A percentile compares a stretch with the other conserved stretches of the same genome.
Conservation (phyloP, 2,329 filamentous ascomycete species). For the Bipolaris gigantea region DNA sequence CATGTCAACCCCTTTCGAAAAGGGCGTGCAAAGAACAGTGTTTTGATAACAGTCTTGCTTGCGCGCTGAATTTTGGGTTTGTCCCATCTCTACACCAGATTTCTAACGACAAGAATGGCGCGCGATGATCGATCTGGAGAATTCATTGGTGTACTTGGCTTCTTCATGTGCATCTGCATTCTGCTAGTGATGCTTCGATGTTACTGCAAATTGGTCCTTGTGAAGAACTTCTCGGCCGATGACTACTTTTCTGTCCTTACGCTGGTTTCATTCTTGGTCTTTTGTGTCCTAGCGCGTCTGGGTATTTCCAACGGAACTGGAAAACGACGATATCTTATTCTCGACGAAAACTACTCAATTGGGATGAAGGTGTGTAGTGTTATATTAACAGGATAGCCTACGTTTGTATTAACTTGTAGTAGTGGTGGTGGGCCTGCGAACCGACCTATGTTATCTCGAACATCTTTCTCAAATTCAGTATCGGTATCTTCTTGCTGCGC, state of each 20-base stretch:
- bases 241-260: constrained; percentile 23
- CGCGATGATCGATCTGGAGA: constrained; percentile 20
- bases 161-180: constrained; percentile 20
- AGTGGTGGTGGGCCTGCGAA: constrained; percentile 25
- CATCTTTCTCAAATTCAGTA: constrained; percentile 15
- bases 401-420: background rate
- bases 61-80: background rate
- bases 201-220: constrained; percentile 21
- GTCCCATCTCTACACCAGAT: background rate
- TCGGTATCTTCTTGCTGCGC: constrained; percentile 19
- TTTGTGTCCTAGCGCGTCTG: constrained; percentile 14
- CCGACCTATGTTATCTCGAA: constrained; percentile 16
- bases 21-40: background rate
- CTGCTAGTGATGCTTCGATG: constrained; percentile 19
- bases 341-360: constrained; percentile 13
- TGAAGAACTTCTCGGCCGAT: constrained; percentile 21
- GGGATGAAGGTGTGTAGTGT: constrained; percentile 18
- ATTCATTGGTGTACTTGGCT: constrained; percentile 19
- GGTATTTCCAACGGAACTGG: constrained; percentile 19
- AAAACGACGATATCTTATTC: constrained; percentile 19
- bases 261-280: constrained; percentile 19
- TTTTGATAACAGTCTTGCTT: background rate
- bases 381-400: background rate
- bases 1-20: constrained; percentile 1
- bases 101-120: constrained; percentile 8